Percentiles rank a stretch among this genome's conserved stretches.
Evolutionary conservation across 106 monocot genomes (phyloP).

Genomic region (Iris macrosiphon): DNA sequence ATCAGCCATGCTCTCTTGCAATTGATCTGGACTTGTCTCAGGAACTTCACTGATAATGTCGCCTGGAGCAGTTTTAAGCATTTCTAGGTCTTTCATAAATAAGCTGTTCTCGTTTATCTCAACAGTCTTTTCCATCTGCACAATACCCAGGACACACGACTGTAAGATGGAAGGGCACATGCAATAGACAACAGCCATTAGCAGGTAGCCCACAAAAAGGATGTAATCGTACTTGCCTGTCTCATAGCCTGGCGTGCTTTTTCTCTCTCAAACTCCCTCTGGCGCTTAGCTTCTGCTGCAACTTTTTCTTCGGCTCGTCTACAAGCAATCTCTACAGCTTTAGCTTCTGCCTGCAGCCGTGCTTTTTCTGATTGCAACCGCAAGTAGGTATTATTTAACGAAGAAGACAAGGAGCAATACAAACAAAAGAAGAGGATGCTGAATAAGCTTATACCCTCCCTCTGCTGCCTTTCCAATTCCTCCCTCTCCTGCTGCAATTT

Average conservation of each 20-base stretch:
- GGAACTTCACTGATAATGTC: slow-evolving; percentile 39
- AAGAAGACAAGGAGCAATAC: background rate
- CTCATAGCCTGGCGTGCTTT: slow-evolving; percentile 78
- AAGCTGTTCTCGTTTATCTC: slow-evolving; percentile 51
- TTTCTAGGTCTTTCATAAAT: slow-evolving; percentile 69
- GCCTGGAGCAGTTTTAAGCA: slow-evolving; percentile 38
- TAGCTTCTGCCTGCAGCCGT: slow-evolving; percentile 74
- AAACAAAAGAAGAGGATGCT: background rate
- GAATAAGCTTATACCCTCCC: no score
- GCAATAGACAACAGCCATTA: background rate
- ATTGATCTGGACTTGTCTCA: slow-evolving; percentile 44
- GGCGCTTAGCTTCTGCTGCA: slow-evolving; percentile 61
- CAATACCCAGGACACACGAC: background rate
- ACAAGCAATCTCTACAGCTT: slow-evolving; percentile 54
- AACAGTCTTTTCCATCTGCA: slow-evolving; percentile 74
- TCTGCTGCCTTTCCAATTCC: slow-evolving; percentile 63
- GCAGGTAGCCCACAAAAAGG: background rate
- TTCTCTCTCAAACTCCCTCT: slow-evolving; percentile 71
- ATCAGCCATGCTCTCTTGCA: slow-evolving; percentile 42
- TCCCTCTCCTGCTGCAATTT: slow-evolving; percentile 57
- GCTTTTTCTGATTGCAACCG: slow-evolving; percentile 40
- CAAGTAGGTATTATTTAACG: no score
- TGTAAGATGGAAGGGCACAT: background rate
- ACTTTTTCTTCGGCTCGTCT: slow-evolving; percentile 57
- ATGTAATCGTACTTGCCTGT: no score